Evolutionary conservation across 257 asterid species (phyloP).

Genomic region (Oldenlandia corymbosa): DNA sequence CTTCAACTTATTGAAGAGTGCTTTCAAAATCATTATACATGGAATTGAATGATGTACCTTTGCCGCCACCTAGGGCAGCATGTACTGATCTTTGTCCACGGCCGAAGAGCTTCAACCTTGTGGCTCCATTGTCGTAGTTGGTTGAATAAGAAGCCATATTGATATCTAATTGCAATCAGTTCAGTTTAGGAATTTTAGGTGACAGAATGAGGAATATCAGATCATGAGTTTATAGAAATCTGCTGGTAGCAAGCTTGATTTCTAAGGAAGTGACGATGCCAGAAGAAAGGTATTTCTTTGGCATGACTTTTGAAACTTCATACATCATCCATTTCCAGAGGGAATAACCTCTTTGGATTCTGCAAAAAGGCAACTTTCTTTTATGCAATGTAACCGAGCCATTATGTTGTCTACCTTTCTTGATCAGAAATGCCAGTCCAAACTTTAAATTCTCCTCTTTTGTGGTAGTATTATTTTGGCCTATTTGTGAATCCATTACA

Average conservation of each 20-base stretch:
- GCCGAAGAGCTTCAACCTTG: constrained; percentile 33
- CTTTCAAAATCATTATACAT: not conserved
- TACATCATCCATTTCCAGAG: constrained; percentile 3
- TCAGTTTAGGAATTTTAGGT: not conserved
- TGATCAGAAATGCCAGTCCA: not conserved
- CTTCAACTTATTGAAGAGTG: not conserved
- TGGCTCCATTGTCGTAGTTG: constrained; percentile 20
- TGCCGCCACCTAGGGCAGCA: constrained; percentile 52
- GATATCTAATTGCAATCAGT: not conserved
- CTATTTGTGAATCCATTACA: not conserved
- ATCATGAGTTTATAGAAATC: constrained; percentile 15
- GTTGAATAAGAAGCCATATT: constrained; percentile 14
- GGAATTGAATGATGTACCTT: constrained; percentile 25
- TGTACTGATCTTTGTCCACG: constrained; percentile 40
- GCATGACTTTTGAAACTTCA: constrained; percentile 20
- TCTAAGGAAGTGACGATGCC: constrained; percentile 24
- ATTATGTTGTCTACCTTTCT: not conserved
- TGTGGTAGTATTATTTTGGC: not conserved
- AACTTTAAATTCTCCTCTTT: not conserved
- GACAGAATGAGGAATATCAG: not conserved
- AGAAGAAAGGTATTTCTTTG: constrained; percentile 43
- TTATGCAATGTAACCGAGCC: not conserved
- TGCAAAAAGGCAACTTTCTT: constrained; percentile 7
- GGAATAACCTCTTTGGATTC: constrained; percentile 11
- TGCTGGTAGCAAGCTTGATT: constrained; percentile 28